A percentile compares a stretch with the other conserved stretches of the same genome.
phyloP scores from a whole-genome alignment of 805 yeast genomes.

The Metschnikowia picachoensis region DNA sequence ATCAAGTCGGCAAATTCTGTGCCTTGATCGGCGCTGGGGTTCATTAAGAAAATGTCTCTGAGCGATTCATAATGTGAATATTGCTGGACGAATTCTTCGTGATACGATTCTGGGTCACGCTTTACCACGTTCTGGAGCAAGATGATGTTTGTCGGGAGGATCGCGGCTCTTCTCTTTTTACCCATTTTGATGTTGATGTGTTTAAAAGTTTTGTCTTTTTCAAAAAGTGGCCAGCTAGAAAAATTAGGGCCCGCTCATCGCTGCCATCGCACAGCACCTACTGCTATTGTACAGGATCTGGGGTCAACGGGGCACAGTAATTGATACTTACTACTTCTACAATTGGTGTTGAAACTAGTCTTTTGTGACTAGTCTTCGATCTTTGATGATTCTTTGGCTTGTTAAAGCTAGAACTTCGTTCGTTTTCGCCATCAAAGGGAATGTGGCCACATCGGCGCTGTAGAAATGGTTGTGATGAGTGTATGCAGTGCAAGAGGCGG shows the following conservation, averaged over 20 bases:
- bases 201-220: background rate
- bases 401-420: no score
- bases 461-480: no score
- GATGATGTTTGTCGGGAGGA: constrained; percentile 88
- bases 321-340: no score
- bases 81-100: constrained; percentile 91
- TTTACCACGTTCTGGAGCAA: constrained; percentile 87
- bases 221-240: background rate
- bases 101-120: constrained; percentile 90
- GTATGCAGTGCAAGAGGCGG: no score
- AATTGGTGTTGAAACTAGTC: no score
- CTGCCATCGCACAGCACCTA: constrained; percentile 4
- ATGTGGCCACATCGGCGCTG: no score
- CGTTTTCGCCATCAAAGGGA: no score
- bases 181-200: constrained; percentile 51
- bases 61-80: constrained; percentile 88
- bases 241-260: constrained; percentile 7
- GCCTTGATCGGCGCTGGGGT: constrained; percentile 45
- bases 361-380: no score
- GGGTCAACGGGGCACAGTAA: background rate
- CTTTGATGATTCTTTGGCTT: no score
- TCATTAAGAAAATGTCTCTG: constrained; percentile 78
- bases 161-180: constrained; percentile 85
- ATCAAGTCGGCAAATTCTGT: constrained; percentile 72
- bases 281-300: background rate